Conservation (phyloP, 805 yeast species). For the Yamadazyma nakazawae region DNA sequence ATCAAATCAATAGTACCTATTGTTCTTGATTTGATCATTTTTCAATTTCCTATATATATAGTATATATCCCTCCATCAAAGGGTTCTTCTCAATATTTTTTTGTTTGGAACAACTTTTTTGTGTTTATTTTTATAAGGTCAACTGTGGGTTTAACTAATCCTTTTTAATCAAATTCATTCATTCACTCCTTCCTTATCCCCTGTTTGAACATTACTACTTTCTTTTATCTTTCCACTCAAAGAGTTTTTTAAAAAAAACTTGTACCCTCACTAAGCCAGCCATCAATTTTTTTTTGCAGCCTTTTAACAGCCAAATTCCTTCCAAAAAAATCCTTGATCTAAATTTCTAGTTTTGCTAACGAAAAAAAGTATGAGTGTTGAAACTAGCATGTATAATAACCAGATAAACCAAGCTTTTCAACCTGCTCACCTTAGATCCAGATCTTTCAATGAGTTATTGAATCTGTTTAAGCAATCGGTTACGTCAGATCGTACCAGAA, state of each 20-base stretch:
- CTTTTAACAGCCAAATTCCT: background rate
- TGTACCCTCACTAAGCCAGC: background rate
- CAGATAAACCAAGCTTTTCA: slow-evolving; percentile 26
- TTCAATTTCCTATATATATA: background rate
- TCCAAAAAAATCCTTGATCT: background rate
- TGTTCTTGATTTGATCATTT: slow-evolving; percentile 1
- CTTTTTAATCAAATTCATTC: background rate
- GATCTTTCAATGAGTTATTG: slow-evolving; percentile 33
- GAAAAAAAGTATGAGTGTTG: slow-evolving; percentile 27
- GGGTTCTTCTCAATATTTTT: background rate
- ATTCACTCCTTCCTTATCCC: background rate
- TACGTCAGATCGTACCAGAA: slow-evolving; percentile 11
- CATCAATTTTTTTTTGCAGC: slow-evolving; percentile 5
- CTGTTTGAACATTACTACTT: background rate
- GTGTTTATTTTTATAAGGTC: background rate
- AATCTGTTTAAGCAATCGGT: slow-evolving; percentile 23
- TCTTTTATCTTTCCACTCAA: no score
- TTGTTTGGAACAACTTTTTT: background rate
- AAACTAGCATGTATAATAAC: slow-evolving; percentile 28
- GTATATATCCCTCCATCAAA: background rate
- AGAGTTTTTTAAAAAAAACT: background rate
- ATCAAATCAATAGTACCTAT: slow-evolving; percentile 3
- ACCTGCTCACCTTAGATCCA: slow-evolving; percentile 31
- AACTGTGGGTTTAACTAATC: background rate
- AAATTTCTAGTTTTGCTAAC: background rate